Evolutionary conservation across 345 rosid species (phyloP).

Genomic region (Luvunga scandens): DNA sequence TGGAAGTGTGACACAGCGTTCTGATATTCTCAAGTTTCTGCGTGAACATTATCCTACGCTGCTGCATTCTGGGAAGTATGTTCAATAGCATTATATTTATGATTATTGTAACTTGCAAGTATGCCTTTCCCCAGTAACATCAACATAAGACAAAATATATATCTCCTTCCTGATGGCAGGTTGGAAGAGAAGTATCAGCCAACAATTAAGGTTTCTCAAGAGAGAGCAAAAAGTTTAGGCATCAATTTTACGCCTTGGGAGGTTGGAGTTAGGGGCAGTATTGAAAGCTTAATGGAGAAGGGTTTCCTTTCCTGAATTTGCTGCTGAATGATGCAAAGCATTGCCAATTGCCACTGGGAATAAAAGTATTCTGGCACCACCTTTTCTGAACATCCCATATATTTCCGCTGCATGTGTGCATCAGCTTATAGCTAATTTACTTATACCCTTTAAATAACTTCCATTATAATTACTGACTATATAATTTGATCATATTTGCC

Average conservation of each 20-base stretch:
- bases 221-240: slow-evolving; percentile 44
- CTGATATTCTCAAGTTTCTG: slow-evolving; percentile 17
- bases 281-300: slow-evolving; percentile 59
- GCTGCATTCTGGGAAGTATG: not conserved
- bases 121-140: no score
- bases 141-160: no score
- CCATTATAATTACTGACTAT: no score
- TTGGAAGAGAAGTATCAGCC: slow-evolving; percentile 30
- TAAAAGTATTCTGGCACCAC: not conserved
- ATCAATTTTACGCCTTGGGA: slow-evolving; percentile 51
- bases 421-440: no score
- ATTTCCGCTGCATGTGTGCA: not conserved
- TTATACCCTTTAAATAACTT: no score
- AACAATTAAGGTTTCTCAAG: slow-evolving; percentile 40
- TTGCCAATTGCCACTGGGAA: not conserved
- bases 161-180: slow-evolving; percentile 25
- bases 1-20: slow-evolving; percentile 15
- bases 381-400: not conserved
- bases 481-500: no score
- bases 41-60: slow-evolving; percentile 18
- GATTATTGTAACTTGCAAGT: not conserved
- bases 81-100: not conserved
- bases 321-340: not conserved
- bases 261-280: slow-evolving; percentile 53
- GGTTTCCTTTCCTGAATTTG: slow-evolving; percentile 17